Evolutionary conservation across 768 basidiomycete genomes (phyloP).

Genomic region (Boletus reticulatus): DNA sequence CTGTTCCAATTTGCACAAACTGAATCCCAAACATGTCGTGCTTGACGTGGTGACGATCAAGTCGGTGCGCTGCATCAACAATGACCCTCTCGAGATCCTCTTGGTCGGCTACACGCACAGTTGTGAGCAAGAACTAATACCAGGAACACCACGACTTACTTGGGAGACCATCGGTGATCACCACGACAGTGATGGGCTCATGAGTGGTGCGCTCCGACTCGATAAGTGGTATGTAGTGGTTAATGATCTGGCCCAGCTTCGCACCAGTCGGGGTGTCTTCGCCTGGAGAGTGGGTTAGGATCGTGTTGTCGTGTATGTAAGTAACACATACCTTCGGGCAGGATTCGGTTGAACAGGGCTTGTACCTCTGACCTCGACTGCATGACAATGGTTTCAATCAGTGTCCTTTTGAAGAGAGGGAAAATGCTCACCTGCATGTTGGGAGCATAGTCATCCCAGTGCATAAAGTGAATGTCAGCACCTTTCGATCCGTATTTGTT

Average conservation of each 20-base stretch:
- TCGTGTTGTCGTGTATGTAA: neutral
- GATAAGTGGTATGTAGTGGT: slow-evolving; percentile 34
- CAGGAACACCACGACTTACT: slow-evolving; percentile 26
- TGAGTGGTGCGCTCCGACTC: slow-evolving; percentile 29
- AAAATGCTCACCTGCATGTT: slow-evolving; percentile 22
- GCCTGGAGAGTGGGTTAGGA: slow-evolving; percentile 9
- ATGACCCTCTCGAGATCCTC: slow-evolving; percentile 28
- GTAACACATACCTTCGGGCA: slow-evolving; percentile 20
- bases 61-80: slow-evolving; percentile 37
- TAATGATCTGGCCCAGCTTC: slow-evolving; percentile 36
- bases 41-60: slow-evolving; percentile 35
- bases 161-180: slow-evolving; percentile 41
- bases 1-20: slow-evolving; percentile 46
- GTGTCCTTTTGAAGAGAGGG: neutral
- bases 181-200: slow-evolving; percentile 36
- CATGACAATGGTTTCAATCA: neutral
- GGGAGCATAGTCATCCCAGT: slow-evolving; percentile 29
- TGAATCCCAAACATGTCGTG: slow-evolving; percentile 43
- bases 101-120: slow-evolving; percentile 25
- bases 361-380: slow-evolving; percentile 24
- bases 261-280: slow-evolving; percentile 39
- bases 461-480: slow-evolving; percentile 43
- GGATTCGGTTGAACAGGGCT: slow-evolving; percentile 24
- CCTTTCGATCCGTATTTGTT: slow-evolving; percentile 38
- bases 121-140: neutral